phyloP scores from a whole-genome alignment of 306 rosid genomes.

The Cucurbita pepo region DNA sequence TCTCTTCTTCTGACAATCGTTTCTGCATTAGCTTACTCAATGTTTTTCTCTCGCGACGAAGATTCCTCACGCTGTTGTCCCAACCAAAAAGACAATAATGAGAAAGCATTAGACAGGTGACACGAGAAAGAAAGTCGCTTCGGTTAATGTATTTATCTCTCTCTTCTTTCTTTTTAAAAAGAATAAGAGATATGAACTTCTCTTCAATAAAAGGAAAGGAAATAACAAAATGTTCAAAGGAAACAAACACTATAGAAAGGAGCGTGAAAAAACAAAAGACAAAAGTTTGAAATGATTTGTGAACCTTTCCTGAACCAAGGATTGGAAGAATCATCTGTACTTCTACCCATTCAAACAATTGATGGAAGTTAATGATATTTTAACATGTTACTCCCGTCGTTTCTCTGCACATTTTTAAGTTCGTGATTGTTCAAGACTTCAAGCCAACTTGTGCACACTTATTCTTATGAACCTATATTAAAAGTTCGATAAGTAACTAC shows the following conservation, averaged over 20 bases:
- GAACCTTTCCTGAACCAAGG: neutral
- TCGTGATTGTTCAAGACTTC: too few relatives aligned
- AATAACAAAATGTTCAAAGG: neutral
- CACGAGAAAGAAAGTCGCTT: neutral
- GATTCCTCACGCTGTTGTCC: slow-evolving; percentile 47
- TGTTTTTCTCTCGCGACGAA: slow-evolving; percentile 58
- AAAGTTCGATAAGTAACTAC: neutral
- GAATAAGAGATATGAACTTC: neutral
- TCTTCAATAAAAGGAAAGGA: neutral
- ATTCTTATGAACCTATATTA: neutral
- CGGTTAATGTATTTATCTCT: neutral
- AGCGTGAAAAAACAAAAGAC: neutral
- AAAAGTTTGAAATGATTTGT: neutral
- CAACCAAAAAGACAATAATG: neutral
- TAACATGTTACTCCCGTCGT: neutral
- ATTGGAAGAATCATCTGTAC: neutral
- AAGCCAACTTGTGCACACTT: too few relatives aligned
- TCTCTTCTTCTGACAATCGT: slow-evolving; percentile 55
- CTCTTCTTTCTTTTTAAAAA: too few relatives aligned
- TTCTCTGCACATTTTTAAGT: neutral
- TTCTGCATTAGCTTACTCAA: slow-evolving; percentile 69
- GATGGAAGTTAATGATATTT: neutral
- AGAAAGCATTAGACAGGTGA: neutral
- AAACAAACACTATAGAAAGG: neutral
- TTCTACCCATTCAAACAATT: neutral